Evolutionary conservation across 2,329 filamentous ascomycete genomes (phyloP).

Genomic region (Aspergillus proliferans): DNA sequence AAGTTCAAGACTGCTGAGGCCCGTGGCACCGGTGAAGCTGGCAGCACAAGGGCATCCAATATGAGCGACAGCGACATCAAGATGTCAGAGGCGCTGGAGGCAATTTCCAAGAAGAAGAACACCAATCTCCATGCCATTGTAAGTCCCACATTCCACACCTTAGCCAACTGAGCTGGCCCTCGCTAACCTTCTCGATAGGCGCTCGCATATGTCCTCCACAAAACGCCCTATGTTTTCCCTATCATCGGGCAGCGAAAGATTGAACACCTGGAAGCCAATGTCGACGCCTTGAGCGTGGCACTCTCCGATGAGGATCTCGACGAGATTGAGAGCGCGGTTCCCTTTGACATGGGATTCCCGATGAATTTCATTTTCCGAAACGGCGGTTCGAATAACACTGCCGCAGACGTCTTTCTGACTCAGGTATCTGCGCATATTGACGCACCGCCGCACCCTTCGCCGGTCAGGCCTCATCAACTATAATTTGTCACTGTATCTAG

Average conservation of each 20-base stretch:
- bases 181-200: conserved; percentile 20
- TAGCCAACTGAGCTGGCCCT: no score
- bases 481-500: no score
- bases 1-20: conserved; percentile 39
- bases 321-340: conserved; percentile 46
- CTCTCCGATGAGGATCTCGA: conserved; percentile 49
- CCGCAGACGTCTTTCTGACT: background rate
- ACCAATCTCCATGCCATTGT: background rate
- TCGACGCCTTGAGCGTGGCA: conserved; percentile 46
- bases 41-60: background rate
- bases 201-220: conserved; percentile 47
- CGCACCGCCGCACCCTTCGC: background rate
- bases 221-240: conserved; percentile 49
- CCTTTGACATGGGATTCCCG: conserved; percentile 54
- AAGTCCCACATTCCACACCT: no score
- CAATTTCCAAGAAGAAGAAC: background rate
- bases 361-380: conserved; percentile 17
- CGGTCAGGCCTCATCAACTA: background rate
- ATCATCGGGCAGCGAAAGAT: conserved; percentile 47
- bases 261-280: conserved; percentile 48
- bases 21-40: background rate
- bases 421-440: background rate
- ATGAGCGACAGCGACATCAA: conserved; percentile 3
- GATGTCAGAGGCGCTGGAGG: conserved; percentile 9
- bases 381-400: background rate